Evolutionary conservation across 257 asterid species (phyloP), one percentile per base, ranked within the genome.

Genomic region (Solanum corneliomulleri): DNA sequence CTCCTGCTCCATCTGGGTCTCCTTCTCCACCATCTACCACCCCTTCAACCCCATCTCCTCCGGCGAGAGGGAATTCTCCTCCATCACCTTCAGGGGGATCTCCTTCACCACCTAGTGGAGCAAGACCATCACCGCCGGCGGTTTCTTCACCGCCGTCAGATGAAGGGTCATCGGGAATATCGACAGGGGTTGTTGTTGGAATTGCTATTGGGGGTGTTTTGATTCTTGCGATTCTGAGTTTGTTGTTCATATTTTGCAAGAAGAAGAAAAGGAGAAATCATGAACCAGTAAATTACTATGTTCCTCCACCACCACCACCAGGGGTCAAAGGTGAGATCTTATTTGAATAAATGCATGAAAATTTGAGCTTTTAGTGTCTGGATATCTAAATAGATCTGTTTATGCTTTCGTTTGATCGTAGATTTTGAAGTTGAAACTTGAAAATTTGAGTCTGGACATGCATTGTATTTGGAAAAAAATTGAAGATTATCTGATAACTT

Each of bases 121-220:
- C 90, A 9, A 45, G 88, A 1, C n/a, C 86, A 45, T 78, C 94
- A 37, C 66, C 93, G 5, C 89, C 90, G 21, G n/a, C 78, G 1
- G 86, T 47, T 3, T 62, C 91, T 10, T 75, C 94, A 39, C 92
- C 93, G 1, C 88, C 95, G 20, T 23, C 88, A 23, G 86, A 90
- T n/a, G 74, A 12, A 3, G 88, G 88, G 35, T 56, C 91, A 18
- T 86, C 92, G 33, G 92, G 89, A 11, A 88, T 92, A 25, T 88
- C 98, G 10, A 90, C 94, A 6, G 94, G 92, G 52, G 11, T 66
- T 88, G 94, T 93, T 20, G 93, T 94, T 16, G 98, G 98, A 37
- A 90, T 95, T 29, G 98, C 97, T 11, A 60, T 94, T 7, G 98
- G 93, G 7, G 98, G 94, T 56, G 94, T 95, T 7, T 84, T 92